phyloP scores from a whole-genome alignment of 371 early-diverging fungal species.

The Zychaea mexicana region DNA sequence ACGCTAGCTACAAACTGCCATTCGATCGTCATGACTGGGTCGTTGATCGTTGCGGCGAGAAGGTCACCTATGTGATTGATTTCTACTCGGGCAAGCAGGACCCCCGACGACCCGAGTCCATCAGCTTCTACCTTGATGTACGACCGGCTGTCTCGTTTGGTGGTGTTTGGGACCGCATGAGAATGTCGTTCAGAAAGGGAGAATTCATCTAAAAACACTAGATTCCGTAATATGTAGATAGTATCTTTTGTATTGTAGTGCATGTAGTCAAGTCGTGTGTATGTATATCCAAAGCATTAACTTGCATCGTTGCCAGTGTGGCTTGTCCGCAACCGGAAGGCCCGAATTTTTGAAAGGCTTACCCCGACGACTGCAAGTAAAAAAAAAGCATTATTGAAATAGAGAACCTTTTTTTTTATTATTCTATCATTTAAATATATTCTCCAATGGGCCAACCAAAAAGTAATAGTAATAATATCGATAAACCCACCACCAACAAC shows the following conservation, averaged over 20 bases:
- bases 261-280: too few relatives aligned
- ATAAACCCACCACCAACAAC: too few relatives aligned
- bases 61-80: constrained; percentile 93
- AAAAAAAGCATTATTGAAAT: constrained; percentile 1
- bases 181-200: constrained; percentile 44
- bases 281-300: too few relatives aligned
- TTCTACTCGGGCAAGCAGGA: constrained; percentile 83
- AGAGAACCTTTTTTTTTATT: not conserved
- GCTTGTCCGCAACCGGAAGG: not conserved
- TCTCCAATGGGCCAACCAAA: constrained; percentile 3
- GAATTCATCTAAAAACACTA: constrained; percentile 26
- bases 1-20: constrained; percentile 65
- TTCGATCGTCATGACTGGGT: constrained; percentile 99
- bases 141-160: constrained; percentile 73
- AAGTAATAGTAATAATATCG: not conserved
- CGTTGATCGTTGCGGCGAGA: constrained; percentile 91
- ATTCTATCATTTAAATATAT: not conserved
- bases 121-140: constrained; percentile 88
- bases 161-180: constrained; percentile 60
- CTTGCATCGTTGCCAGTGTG: not conserved
- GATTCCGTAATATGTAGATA: too few relatives aligned
- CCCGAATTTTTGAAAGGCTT: not conserved
- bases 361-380: not conserved
- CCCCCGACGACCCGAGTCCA: constrained; percentile 54
- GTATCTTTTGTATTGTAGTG: not conserved